Base-by-base conservation (phyloP, 768 basidiomycete genomes). In the Glaciozyma martinii region DNA sequence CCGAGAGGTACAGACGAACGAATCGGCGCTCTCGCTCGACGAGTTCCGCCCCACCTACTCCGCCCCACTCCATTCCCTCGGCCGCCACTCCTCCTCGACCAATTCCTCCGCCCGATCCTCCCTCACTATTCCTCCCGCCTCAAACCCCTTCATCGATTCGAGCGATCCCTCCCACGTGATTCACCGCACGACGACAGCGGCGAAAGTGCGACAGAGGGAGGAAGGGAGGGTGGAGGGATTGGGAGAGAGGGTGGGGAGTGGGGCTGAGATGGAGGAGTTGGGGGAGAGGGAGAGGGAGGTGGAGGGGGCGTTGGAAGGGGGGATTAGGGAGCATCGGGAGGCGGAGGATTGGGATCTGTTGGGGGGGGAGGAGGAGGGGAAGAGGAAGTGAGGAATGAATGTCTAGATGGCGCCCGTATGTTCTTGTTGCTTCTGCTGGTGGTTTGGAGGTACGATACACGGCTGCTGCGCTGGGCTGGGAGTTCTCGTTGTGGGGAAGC, bases 131-230 rank as follows among this genome's bases (percentile, higher is more conserved):
- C n/a, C n/a, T 19, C 27, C 42, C 7, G 13, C 42, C 37, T 60
- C 62, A 37, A 55, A 62, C 4, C 59, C 57, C 5, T 56, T 62
- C 3, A 58, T 46, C 27, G 55, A 60, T 13, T n/a, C n/a, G n/a
- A n/a, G n/a, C n/a, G n/a, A n/a, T n/a, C n/a, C n/a, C n/a, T n/a
- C n/a, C n/a, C 32, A 66, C 12, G 60, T 23, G 6, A 59, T 69
- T 2, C 37, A 37, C 3, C 57, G 63, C 3, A n/a, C 52, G 23
- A 57, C 50, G 6, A 53, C 40, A 42, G 19, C 15, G 27, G 58
- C 29, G 30, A 66, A 70, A 52, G 46, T 40, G 60, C 60, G 59
- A n/a, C 60, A 65, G 54, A 62, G 65, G 18, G 60, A 59, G n/a
- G 23, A 7, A 3, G 68, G 65, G 29, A 60, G 66, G 56, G 59